A percentile compares a stretch with the other conserved stretches of the same genome.
phyloP scores from a whole-genome alignment of 2,329 filamentous ascomycete genomes.

The Ceratocystis eucalypticola region DNA sequence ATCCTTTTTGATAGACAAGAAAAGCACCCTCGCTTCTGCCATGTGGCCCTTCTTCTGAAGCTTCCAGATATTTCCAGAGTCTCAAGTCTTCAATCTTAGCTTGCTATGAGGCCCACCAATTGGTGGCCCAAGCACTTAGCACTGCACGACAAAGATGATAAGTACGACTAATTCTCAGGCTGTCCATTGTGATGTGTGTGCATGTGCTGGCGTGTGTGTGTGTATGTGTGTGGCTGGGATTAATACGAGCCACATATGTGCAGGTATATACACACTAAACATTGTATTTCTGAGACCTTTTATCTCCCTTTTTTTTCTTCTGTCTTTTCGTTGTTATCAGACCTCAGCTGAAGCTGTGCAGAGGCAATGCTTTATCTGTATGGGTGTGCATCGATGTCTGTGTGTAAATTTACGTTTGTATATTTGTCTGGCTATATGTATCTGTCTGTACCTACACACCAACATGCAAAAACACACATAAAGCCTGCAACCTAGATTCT shows the following conservation, averaged over 20 bases:
- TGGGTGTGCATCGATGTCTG: not conserved
- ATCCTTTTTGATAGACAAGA: not conserved
- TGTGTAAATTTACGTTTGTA: not conserved
- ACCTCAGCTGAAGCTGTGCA: conserved; percentile 2
- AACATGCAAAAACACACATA: not conserved
- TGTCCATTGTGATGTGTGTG: no score
- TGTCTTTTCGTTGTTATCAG: not conserved
- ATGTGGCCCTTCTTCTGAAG: not conserved
- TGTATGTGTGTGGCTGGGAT: not conserved
- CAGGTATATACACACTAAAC: not conserved
- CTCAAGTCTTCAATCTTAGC: not conserved
- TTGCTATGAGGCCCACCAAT: not conserved
- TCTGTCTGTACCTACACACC: not conserved
- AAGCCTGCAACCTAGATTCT: not conserved
- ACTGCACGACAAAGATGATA: not conserved
- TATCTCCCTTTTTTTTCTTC: not conserved
- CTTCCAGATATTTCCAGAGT: not conserved
- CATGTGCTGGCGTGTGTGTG: no score
- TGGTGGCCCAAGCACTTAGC: not conserved
- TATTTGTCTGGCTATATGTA: not conserved
- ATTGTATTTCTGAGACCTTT: not conserved
- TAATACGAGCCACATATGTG: not conserved
- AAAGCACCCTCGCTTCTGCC: not conserved
- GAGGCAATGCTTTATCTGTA: not conserved
- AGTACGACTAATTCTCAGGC: no score